These are phyloP conservation scores for Entomortierella beljakovae DNA, from an alignment of 192 early-diverging fungal genomes.

Conservation along the genomic window DNA sequence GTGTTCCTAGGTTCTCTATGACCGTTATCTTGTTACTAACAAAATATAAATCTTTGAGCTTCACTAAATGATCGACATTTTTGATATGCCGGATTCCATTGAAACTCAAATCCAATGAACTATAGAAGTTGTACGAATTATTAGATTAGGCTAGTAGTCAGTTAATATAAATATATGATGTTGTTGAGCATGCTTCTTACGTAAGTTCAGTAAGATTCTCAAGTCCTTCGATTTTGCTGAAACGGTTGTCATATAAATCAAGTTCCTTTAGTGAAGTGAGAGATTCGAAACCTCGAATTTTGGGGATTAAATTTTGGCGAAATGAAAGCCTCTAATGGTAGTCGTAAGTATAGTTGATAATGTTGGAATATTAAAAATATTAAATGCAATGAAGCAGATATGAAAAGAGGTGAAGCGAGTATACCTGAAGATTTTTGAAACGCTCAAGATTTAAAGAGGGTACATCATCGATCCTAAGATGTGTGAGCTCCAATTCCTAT, in stretches of 20 bases:
- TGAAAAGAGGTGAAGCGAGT: not conserved
- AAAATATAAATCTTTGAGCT: constrained; percentile 86
- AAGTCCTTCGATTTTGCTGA: constrained; percentile 78
- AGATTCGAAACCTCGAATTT: constrained; percentile 70
- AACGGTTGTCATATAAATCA: constrained; percentile 97
- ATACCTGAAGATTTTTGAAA: constrained; percentile 76
- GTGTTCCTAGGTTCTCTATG: constrained; percentile 78
- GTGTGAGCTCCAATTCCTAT: constrained; percentile 77
- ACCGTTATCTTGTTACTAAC: constrained; percentile 92
- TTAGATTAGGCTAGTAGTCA: not conserved
- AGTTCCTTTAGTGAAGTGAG: constrained; percentile 78
- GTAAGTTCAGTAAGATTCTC: constrained; percentile 67
- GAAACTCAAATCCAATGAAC: constrained; percentile 90
- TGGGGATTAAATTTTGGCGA: constrained; percentile 86
- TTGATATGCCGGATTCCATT: constrained; percentile 93
- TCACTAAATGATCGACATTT: constrained; percentile 65
- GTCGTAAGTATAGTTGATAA: not conserved
- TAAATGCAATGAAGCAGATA: not conserved
- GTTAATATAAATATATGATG: no score
- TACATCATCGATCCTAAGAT: constrained; percentile 70
- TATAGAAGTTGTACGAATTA: constrained; percentile 1
- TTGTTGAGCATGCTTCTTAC: constrained; percentile 50
- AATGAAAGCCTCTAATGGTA: constrained; percentile 74
- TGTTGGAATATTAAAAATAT: not conserved
- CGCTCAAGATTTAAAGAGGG: constrained; percentile 64